Percentiles rank a stretch among this genome's conserved stretches.
These are phyloP conservation scores for Myxozyma sirexii DNA, from an alignment of 805 yeast species.

Conservation along the genomic window DNA sequence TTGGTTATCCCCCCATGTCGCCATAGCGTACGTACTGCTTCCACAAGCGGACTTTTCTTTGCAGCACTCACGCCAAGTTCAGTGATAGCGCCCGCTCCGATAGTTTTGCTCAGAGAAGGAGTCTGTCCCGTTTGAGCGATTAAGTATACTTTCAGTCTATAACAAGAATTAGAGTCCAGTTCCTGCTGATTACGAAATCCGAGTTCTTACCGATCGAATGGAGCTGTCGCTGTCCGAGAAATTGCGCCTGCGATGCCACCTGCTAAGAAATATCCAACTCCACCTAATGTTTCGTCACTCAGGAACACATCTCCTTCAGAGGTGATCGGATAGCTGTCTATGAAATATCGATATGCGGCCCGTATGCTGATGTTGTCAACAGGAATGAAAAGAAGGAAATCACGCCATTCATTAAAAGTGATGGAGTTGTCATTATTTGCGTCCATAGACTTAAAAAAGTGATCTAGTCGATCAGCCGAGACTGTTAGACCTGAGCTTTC, in stretches of 20 bases:
- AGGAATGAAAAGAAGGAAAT: slow-evolving; percentile 81
- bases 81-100: slow-evolving; percentile 37
- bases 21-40: slow-evolving; percentile 81
- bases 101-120: slow-evolving; percentile 34
- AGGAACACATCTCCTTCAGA: slow-evolving; percentile 93
- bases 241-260: slow-evolving; percentile 97
- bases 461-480: slow-evolving; percentile 54
- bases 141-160: slow-evolving; percentile 81
- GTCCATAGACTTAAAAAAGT: slow-evolving; percentile 60
- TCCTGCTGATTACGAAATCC: background rate
- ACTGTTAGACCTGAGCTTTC: slow-evolving; percentile 57
- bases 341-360: slow-evolving; percentile 80
- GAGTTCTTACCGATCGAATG: slow-evolving; percentile 62
- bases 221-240: slow-evolving; percentile 95
- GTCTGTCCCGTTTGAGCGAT: slow-evolving; percentile 71
- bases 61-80: slow-evolving; percentile 28
- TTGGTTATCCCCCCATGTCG: slow-evolving; percentile 84
- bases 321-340: slow-evolving; percentile 78
- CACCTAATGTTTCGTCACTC: slow-evolving; percentile 74
- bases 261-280: slow-evolving; percentile 87
- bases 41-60: slow-evolving; percentile 63
- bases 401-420: slow-evolving; percentile 84
- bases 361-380: slow-evolving; percentile 54
- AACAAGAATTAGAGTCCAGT: background rate
- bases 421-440: slow-evolving; percentile 44